These are phyloP conservation scores for Entelexis sorbosivorans DNA, from an alignment of 1,139 yeast species.

Conservation along the genomic window DNA sequence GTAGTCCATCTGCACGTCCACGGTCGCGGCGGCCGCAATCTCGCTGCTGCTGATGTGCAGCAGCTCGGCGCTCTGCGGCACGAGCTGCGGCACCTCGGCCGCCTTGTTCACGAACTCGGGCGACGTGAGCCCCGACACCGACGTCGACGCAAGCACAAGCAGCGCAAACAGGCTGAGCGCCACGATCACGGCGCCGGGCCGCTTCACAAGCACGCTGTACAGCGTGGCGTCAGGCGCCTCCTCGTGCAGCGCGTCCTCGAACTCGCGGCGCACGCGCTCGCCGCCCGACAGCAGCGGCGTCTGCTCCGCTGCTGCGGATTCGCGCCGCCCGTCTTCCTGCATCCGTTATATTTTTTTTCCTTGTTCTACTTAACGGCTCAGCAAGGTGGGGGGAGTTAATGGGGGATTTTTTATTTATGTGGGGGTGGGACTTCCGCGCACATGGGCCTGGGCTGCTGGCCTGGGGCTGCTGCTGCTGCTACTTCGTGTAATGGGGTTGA, in stretches of 20 bases:
- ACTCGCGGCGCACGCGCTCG: slow-evolving; percentile 16
- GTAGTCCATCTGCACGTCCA: slow-evolving; percentile 14
- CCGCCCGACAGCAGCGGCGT: slow-evolving; percentile 4
- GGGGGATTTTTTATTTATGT: background rate
- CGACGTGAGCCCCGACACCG: slow-evolving; percentile 2
- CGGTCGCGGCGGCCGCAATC: slow-evolving; percentile 5
- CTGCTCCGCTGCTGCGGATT: background rate
- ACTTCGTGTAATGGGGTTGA: background rate
- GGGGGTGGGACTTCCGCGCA: background rate
- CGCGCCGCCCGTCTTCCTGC: background rate
- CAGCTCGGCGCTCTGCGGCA: slow-evolving; percentile 5
- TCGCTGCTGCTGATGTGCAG: slow-evolving; percentile 4
- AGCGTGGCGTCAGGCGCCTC: slow-evolving; percentile 18
- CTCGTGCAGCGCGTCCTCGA: slow-evolving; percentile 19
- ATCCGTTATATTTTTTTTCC: background rate
- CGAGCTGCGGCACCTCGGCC: slow-evolving; percentile 7
- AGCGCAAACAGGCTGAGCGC: slow-evolving; percentile 20
- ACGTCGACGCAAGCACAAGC: slow-evolving; percentile 12
- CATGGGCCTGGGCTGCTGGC: background rate
- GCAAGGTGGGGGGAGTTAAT: background rate
- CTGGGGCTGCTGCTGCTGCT: too few species aligned
- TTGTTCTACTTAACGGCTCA: too few species aligned
- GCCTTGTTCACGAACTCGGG: slow-evolving; percentile 4
- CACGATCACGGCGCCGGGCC: slow-evolving; percentile 19
- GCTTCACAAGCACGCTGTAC: slow-evolving; percentile 14